These are phyloP conservation scores for Arthrinium phaeospermum DNA, from an alignment of 2,329 filamentous ascomycete species.

Conservation along the genomic window DNA sequence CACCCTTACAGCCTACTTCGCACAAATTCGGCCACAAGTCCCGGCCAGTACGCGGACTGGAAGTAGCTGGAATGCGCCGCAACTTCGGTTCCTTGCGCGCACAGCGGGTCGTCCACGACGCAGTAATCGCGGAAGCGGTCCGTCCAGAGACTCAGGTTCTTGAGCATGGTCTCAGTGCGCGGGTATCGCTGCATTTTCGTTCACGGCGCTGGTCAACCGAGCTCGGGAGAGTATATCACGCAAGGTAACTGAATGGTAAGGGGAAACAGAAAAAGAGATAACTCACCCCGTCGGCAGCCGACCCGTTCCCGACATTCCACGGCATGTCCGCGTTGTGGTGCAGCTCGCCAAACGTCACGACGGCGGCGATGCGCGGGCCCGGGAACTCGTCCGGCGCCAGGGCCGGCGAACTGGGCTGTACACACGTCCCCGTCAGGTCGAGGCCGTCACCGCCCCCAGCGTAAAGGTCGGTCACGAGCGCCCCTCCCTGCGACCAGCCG, in stretches of 20 bases:
- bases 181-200: not conserved
- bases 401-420: not conserved
- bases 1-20: slow-evolving; percentile 1
- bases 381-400: slow-evolving; percentile 2
- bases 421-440: not conserved
- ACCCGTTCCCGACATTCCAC: slow-evolving; percentile 17
- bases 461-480: slow-evolving; percentile 5
- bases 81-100: not conserved
- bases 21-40: slow-evolving; percentile 1
- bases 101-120: slow-evolving; percentile 5
- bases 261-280: not conserved
- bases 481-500: slow-evolving; percentile 15
- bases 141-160: not conserved
- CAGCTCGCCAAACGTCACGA: slow-evolving; percentile 19
- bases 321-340: slow-evolving; percentile 11
- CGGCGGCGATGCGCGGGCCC: not conserved
- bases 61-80: slow-evolving; percentile 18
- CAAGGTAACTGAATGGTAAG: no score
- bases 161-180: not conserved
- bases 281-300: slow-evolving; percentile 9
- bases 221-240: no score
- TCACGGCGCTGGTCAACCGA: not conserved
- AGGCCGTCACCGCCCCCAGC: slow-evolving; percentile 14
- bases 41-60: not conserved
- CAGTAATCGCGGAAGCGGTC: slow-evolving; percentile 19